Base-by-base conservation (phyloP, 2,329 filamentous ascomycete genomes). In the Boeremia exigua region DNA sequence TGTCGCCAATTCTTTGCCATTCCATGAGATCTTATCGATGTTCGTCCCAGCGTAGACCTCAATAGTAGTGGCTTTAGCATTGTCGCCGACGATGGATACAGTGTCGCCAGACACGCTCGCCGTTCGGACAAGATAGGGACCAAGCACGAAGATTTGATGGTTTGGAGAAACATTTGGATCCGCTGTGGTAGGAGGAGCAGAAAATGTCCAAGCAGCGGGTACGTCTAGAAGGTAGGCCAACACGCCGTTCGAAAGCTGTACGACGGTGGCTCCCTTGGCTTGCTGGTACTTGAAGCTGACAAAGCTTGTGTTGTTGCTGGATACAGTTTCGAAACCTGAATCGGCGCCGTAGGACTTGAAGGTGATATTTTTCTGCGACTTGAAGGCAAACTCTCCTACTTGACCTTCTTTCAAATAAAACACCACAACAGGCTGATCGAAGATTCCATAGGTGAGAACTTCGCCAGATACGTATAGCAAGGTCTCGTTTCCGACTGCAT, bases 171-270 rank as follows among this genome's bases (percentile, higher is more conserved):
- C 78, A 36, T 77, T 68, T 0, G 83, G 83, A 50, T 80, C 73
- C 1, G 62, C 64, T 0, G 79, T 79, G 7, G 84, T 73, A 1
- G 79, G 73, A 3, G 83, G 79, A 2, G 83, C 83, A 73, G 82
- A 86, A 65, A 86, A 84, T 6, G 79, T 81, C 79, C 81, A 86
- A 1, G 82, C 84, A 0, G 82, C 79, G 10, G 77, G 68, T 19
- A 80, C 77, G 38, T 86, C 83, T 4, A 86, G 75, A 5, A 86
- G 74, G 51, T 84, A 83, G 4, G 82, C 72, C 1, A 84, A 55
- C 2, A 81, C 73, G 0, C 79, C 79, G 45, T 82, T 80, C 3
- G 79, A 80, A 48, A 85, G 81, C 34, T 79, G 71, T 2, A 86
- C 63, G 0, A 78, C 76, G 0, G 80, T 82, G 2, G 75, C 61